Evolutionary conservation across 345 rosid genomes (phyloP), one percentile per base, ranked within the genome.

Genomic region (Sapria himalayana): DNA sequence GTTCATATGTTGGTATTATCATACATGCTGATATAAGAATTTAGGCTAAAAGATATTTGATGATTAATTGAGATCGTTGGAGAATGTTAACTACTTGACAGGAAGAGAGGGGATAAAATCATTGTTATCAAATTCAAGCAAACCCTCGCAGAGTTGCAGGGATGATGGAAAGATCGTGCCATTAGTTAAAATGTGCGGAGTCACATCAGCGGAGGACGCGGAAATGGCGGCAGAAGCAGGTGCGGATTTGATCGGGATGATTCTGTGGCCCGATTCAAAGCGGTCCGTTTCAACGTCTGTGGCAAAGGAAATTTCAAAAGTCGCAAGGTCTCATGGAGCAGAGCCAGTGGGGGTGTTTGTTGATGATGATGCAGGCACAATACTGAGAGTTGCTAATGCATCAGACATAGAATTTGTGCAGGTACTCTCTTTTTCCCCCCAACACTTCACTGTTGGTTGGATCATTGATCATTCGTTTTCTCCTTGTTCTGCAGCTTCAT

Each of bases 191-290:
- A 84, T 84, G 81, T 76, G 93, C 14, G 93, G 95, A 41, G 62
- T 84, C 22, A 73, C 93, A 37, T 76, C 93, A 18, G 76, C 79
- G 1, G 46, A 41, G 58, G 93, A 84, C 57, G 93, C 93, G 20
- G 75, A 70, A 15, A 51, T 72, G 55, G 95, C 93, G 5, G 93
- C 79, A 44, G 95, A 84, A 70, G 81, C 89, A 36, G 93, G 91
- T 29, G 93, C 93, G 19, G 46, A 73, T 61, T 66, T 70, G 32
- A 71, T 73, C 12, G 95, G 95, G 45, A 89, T 89, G 92, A 79
- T 89, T 54, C 51, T 84, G 31, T 79, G 85, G 86, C 86, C 93
- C 8, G 57, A 79, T 35, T 74, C 93, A 24, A 89, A 79, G 49
- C 77, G 84, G 2, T 82, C 95, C 3, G 43, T 89, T 62, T 74